phyloP scores from a whole-genome alignment of 495 filamentous ascomycete genomes.

The Extremus antarcticus region DNA sequence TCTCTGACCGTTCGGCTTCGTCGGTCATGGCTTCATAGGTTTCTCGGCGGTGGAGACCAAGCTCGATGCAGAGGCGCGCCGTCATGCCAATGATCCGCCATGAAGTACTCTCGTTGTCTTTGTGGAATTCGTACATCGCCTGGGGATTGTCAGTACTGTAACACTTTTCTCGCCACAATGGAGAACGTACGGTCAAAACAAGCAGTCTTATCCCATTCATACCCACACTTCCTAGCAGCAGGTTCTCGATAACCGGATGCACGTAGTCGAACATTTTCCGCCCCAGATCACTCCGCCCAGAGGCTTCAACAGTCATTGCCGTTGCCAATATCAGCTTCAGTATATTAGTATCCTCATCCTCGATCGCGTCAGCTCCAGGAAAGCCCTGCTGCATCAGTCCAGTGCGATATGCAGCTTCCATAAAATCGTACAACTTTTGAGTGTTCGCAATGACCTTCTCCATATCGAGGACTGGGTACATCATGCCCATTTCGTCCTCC shows the following conservation, averaged over 20 bases:
- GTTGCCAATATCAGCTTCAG: slow-evolving; percentile 73
- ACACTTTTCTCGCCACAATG: background rate
- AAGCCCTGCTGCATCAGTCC: slow-evolving; percentile 45
- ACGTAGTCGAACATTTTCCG: slow-evolving; percentile 59
- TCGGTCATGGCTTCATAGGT: slow-evolving; percentile 55
- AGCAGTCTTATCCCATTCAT: slow-evolving; percentile 63
- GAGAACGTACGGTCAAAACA: slow-evolving; percentile 49
- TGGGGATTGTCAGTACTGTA: slow-evolving; percentile 28
- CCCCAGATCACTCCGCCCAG: slow-evolving; percentile 65
- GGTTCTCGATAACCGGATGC: slow-evolving; percentile 55
- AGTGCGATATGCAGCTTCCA: slow-evolving; percentile 51
- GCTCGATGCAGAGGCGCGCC: slow-evolving; percentile 63
- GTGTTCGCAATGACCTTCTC: slow-evolving; percentile 54
- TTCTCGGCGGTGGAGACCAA: slow-evolving; percentile 68
- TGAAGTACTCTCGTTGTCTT: slow-evolving; percentile 66
- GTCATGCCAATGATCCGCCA: slow-evolving; percentile 72
- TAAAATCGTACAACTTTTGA: slow-evolving; percentile 55
- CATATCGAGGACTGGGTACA: slow-evolving; percentile 75
- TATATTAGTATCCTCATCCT: slow-evolving; percentile 56
- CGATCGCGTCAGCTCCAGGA: slow-evolving; percentile 50
- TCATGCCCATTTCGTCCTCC: slow-evolving; percentile 74
- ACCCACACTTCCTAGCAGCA: slow-evolving; percentile 54
- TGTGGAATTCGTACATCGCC: slow-evolving; percentile 79
- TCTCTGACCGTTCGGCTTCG: slow-evolving; percentile 47
- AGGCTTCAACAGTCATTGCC: slow-evolving; percentile 60